Percentiles rank a stretch among this genome's conserved stretches.
These are phyloP conservation scores for Alternaria arbusti DNA, from an alignment of 2,329 filamentous ascomycete species.

Conservation along the genomic window DNA sequence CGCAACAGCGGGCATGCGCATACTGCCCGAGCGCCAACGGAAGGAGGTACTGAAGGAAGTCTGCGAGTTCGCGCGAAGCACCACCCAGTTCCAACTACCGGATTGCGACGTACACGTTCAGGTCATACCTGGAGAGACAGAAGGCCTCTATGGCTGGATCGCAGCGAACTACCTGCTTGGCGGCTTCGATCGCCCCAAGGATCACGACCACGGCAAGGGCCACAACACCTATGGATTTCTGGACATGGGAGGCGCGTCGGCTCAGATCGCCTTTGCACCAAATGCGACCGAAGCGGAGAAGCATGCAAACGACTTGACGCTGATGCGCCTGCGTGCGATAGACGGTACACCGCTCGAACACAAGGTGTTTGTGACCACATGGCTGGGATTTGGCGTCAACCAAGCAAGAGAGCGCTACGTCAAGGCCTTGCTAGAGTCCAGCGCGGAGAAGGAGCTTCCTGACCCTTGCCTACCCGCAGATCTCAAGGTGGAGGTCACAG, in stretches of 20 bases:
- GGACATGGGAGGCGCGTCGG: constrained; percentile 97
- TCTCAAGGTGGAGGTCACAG: constrained; percentile 73
- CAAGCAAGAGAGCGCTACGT: constrained; percentile 87
- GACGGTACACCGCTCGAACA: constrained; percentile 81
- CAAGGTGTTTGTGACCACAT: constrained; percentile 92
- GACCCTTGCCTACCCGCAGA: constrained; percentile 90
- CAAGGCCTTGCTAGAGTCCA: constrained; percentile 73
- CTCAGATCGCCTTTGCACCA: constrained; percentile 96
- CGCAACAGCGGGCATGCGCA: constrained; percentile 92
- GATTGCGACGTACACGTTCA: constrained; percentile 90
- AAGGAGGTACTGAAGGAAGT: constrained; percentile 75
- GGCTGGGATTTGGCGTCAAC: constrained; percentile 97
- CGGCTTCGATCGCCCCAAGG: constrained; percentile 79
- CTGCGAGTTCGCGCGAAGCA: constrained; percentile 79
- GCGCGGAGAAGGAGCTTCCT: constrained; percentile 71
- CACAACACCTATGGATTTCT: constrained; percentile 97
- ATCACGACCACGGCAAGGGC: constrained; percentile 80
- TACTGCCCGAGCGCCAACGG: constrained; percentile 77
- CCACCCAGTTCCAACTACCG: constrained; percentile 83
- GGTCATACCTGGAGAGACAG: constrained; percentile 93
- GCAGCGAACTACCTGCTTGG: constrained; percentile 94
- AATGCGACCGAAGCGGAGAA: constrained; percentile 89
- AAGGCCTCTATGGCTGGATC: constrained; percentile 96
- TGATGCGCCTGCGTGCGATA: constrained; percentile 83
- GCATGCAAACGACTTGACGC: constrained; percentile 86